Base-by-base conservation (phyloP, 1,284 basidiomycete genomes). In the Paramarasmius palmivorus region DNA sequence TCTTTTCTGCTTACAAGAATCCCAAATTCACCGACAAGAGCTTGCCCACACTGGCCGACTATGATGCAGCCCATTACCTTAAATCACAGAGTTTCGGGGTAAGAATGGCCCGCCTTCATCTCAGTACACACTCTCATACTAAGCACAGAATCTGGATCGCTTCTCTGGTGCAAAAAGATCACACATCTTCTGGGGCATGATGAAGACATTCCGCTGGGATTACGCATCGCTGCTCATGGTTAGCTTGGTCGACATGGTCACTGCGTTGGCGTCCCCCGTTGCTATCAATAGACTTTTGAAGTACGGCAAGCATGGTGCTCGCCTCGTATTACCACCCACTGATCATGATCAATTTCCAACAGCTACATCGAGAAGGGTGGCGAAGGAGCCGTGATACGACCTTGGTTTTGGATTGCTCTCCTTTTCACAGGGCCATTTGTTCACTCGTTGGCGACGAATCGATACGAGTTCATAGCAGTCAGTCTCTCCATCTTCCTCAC, bases 1-100 rank as follows among this genome's bases (percentile, higher is more conserved):
- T 82, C 47, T 69, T 67, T 15, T 36, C 57, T 22, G 71, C 63
- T 14, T 59, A 63, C 51, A 53, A 62, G 35, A 55, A 65, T 15
- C 60, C 61, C 14, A 67, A 72, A 57, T 62, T 74, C 12, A 54
- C 67, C 12, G 63, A 64, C 44, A 66, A 70, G 25, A 48, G 64
- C 34, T 63, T 77, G 25, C 79, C 77, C 34, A 77, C 78, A 2
- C 61, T 81, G n/a, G 75, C 78, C 1, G 80, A 82, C 59, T 76
- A 75, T 49, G 80, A 82, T 52, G 49, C 56, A 17, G 60, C 65
- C 7, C 62, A 51, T 36, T 56, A 63, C 44, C 49, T 73, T 12
- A 63, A 34, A 57, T 54, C 42, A 54, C 57, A 20, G 62, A 34
- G 63, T 48, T 64, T 67, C 50, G 52, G 48, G 39, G 65, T 66